These are phyloP conservation scores for Trifolium fragiferum DNA, from an alignment of 306 rosid genomes.

Conservation along the genomic window DNA sequence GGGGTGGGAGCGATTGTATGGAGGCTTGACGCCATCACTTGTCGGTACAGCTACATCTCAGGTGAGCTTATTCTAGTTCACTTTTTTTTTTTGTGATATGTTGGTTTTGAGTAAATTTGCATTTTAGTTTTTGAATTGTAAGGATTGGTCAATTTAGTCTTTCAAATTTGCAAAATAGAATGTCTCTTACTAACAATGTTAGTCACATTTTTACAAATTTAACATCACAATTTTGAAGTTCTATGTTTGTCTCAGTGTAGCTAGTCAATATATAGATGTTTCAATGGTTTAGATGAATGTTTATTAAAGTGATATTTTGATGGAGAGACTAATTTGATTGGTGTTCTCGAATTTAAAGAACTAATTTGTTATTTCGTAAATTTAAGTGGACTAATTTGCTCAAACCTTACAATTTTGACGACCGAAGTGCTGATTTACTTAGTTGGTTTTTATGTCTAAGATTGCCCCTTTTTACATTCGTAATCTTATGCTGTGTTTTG, in stretches of 20 bases:
- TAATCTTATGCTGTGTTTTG: not conserved
- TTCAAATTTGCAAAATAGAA: not conserved
- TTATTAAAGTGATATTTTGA: not conserved
- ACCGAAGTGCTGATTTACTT: not conserved
- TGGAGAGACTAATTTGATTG: not conserved
- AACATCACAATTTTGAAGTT: not conserved
- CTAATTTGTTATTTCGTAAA: not conserved
- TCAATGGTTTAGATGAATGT: not conserved
- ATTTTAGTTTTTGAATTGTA: not conserved
- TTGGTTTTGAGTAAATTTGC: not conserved
- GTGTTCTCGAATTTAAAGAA: not conserved
- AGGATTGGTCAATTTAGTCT: not conserved
- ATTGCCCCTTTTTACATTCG: not conserved
- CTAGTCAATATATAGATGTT: not conserved
- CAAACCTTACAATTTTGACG: not conserved
- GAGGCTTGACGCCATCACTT: slow-evolving; percentile 85
- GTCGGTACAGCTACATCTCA: slow-evolving; percentile 93
- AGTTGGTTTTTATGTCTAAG: not conserved
- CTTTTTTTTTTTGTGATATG: slow-evolving; percentile 20
- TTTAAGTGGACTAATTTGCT: not conserved
- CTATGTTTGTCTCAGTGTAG: not conserved
- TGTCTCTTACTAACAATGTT: not conserved
- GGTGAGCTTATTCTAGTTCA: slow-evolving; percentile 58
- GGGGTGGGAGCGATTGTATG: slow-evolving; percentile 90
- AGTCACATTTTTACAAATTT: not conserved